Percentiles rank a stretch among this genome's conserved stretches.
phyloP scores from a whole-genome alignment of 2,329 filamentous ascomycete genomes.

The Calycina herbarum region DNA sequence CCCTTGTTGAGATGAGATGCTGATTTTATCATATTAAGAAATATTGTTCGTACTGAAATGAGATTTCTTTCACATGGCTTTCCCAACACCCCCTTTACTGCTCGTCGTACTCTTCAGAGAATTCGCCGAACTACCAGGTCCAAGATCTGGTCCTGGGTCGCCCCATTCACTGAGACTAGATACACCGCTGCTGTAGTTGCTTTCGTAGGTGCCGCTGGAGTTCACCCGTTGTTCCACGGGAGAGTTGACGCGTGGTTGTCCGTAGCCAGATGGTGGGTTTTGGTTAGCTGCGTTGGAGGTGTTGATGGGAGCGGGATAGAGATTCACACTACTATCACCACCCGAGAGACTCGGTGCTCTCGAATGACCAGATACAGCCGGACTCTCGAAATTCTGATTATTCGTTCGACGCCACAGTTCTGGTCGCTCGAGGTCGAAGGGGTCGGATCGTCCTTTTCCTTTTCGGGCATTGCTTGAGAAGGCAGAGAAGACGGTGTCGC shows the following conservation, averaged over 20 bases:
- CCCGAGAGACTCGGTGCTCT: conserved; percentile 14
- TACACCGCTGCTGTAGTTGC: conserved; percentile 33
- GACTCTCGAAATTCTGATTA: conserved; percentile 4
- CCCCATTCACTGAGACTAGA: conserved; percentile 45
- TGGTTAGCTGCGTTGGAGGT: conserved; percentile 7
- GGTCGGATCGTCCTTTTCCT: conserved; percentile 62
- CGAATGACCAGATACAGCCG: conserved; percentile 4
- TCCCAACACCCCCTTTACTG: conserved; percentile 28
- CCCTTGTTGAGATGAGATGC: background rate
- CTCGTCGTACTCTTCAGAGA: conserved; percentile 25
- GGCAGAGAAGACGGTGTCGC: conserved; percentile 44
- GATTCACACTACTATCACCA: conserved; percentile 4
- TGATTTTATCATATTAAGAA: conserved; percentile 1
- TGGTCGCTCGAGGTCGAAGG: conserved; percentile 62
- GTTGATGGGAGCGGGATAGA: conserved; percentile 14
- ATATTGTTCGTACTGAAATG: background rate
- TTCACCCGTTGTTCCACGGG: background rate
- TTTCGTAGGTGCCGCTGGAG: conserved; percentile 22
- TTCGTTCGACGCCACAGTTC: conserved; percentile 42
- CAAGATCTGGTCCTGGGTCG: conserved; percentile 56
- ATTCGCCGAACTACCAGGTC: conserved; percentile 37
- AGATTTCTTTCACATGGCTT: conserved; percentile 25
- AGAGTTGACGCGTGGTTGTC: conserved; percentile 1
- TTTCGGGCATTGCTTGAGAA: conserved; percentile 45
- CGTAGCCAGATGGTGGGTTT: background rate